Conservation (phyloP, 1,284 basidiomycete genomes). For the Cutaneotrichosporon cyanovorans region DNA sequence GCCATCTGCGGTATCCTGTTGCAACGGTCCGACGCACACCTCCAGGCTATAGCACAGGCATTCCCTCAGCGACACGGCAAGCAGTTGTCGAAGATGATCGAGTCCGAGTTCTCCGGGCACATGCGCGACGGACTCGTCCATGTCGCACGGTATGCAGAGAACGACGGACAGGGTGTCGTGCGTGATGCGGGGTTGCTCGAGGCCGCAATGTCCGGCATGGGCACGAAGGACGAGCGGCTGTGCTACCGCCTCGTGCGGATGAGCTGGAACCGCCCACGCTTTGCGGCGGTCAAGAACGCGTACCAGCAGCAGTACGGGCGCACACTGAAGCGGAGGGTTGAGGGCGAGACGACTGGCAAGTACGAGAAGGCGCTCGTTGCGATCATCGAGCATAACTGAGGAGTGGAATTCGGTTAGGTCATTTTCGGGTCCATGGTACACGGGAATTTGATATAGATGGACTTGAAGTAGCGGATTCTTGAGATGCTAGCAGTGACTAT, state of each 20-base stretch:
- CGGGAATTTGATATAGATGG: background rate
- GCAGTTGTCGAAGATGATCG: slow-evolving; percentile 37
- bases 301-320: slow-evolving; percentile 37
- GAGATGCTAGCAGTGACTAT: too few relatives aligned
- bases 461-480: too few relatives aligned
- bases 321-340: slow-evolving; percentile 32
- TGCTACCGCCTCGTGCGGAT: slow-evolving; percentile 41
- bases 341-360: slow-evolving; percentile 46
- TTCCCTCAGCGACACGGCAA: slow-evolving; percentile 33
- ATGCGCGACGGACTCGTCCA: slow-evolving; percentile 42
- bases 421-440: background rate
- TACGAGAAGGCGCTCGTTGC: slow-evolving; percentile 37
- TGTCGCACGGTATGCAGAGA: slow-evolving; percentile 38
- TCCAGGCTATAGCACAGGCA: slow-evolving; percentile 39
- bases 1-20: slow-evolving; percentile 44
- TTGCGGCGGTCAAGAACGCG: slow-evolving; percentile 41
- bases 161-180: slow-evolving; percentile 39
- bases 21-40: slow-evolving; percentile 41
- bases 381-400: slow-evolving; percentile 32
- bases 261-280: slow-evolving; percentile 45
- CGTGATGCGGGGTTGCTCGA: slow-evolving; percentile 41
- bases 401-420: background rate
- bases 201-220: slow-evolving; percentile 42
- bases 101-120: slow-evolving; percentile 46
- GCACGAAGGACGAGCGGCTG: slow-evolving; percentile 46